A percentile compares a stretch with the other conserved stretches of the same genome.
Conservation (phyloP, 164 flowering plant genomes). For the Akebia trifoliata region DNA sequence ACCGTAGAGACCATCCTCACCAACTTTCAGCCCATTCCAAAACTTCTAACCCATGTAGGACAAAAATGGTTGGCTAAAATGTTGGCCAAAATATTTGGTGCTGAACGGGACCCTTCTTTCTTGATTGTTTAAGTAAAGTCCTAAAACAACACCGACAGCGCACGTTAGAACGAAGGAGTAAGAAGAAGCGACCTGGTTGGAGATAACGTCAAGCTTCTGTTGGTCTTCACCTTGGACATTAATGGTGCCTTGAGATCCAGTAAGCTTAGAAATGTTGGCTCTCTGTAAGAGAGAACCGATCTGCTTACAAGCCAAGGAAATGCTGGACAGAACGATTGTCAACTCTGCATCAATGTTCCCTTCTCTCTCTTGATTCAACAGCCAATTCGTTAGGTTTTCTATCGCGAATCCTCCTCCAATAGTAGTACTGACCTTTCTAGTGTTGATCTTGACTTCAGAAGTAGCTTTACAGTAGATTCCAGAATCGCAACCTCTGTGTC, state of each 20-base stretch:
- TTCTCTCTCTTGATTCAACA: slow-evolving; percentile 64
- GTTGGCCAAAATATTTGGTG: too few species aligned
- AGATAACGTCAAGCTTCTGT: slow-evolving; percentile 89
- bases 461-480: too few species aligned
- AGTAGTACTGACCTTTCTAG: not conserved
- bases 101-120: too few species aligned
- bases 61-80: too few species aligned
- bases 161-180: not conserved
- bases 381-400: slow-evolving; percentile 59
- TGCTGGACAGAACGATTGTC: slow-evolving; percentile 85
- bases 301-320: slow-evolving; percentile 89
- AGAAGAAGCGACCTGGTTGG: slow-evolving; percentile 54
- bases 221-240: slow-evolving; percentile 93
- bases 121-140: too few species aligned
- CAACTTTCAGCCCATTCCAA: too few species aligned
- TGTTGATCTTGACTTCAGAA: too few species aligned
- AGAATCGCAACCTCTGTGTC: too few species aligned
- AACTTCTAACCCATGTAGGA: too few species aligned
- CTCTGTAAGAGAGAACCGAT: slow-evolving; percentile 81
- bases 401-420: slow-evolving; percentile 36
- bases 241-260: slow-evolving; percentile 79
- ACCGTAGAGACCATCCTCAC: too few species aligned
- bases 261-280: slow-evolving; percentile 67
- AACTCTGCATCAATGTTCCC: slow-evolving; percentile 81
- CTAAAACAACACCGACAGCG: too few species aligned